phyloP scores from a whole-genome alignment of 345 rosid genomes.

The Acer negundo region DNA sequence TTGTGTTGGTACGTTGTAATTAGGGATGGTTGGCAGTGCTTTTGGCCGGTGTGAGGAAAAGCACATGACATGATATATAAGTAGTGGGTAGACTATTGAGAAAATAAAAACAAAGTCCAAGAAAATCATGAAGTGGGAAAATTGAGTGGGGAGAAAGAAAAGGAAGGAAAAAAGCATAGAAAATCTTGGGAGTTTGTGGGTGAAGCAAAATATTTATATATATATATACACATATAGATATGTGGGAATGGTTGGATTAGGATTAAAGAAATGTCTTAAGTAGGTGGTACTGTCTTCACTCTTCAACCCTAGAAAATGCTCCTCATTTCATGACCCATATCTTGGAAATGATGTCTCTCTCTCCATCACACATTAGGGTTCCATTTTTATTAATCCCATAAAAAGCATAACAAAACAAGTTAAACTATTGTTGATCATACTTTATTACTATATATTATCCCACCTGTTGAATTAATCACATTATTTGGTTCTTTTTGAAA shows the following conservation, averaged over 20 bases:
- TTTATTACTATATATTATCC: background rate
- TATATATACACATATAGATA: background rate
- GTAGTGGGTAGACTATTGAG: slow-evolving; percentile 44
- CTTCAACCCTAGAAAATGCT: slow-evolving; percentile 44
- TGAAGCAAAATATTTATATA: slow-evolving; percentile 18
- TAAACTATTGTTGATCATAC: background rate
- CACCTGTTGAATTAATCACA: background rate
- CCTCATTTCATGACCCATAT: slow-evolving; percentile 40
- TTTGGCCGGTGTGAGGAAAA: slow-evolving; percentile 34
- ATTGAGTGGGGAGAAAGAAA: slow-evolving; percentile 22
- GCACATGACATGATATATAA: slow-evolving; percentile 7
- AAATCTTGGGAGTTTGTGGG: slow-evolving; percentile 31
- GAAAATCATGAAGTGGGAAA: slow-evolving; percentile 18
- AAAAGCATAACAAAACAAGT: background rate
- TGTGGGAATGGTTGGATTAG: slow-evolving; percentile 45
- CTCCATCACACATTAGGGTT: background rate
- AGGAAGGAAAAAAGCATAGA: slow-evolving; percentile 3
- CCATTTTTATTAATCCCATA: slow-evolving; percentile 3
- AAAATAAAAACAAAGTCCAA: slow-evolving; percentile 31
- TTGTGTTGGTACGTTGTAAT: slow-evolving; percentile 21
- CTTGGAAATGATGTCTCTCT: slow-evolving; percentile 47
- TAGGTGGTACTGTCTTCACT: slow-evolving; percentile 23
- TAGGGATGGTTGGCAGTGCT: slow-evolving; percentile 34
- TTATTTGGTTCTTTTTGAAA: background rate
- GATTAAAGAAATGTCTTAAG: slow-evolving; percentile 49